Evolutionary conservation across 371 early-diverging fungal species (phyloP).

Genomic region (Mucor racemosus): DNA sequence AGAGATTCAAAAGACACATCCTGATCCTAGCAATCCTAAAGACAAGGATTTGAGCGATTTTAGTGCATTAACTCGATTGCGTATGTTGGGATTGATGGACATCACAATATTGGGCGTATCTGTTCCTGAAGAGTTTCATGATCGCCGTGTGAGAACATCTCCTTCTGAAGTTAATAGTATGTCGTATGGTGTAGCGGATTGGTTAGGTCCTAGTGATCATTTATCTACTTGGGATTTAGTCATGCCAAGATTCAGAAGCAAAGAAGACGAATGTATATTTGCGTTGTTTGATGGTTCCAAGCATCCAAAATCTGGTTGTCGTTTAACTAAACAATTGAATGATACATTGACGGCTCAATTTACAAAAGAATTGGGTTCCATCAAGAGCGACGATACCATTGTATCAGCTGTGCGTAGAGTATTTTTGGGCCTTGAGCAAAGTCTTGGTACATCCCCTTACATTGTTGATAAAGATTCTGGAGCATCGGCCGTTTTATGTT

Average conservation of each 20-base stretch:
- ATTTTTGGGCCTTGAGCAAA: conserved; percentile 77
- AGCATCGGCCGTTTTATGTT: conserved; percentile 76
- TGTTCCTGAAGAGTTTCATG: conserved; percentile 81
- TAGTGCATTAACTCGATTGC: conserved; percentile 71
- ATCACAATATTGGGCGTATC: conserved; percentile 81
- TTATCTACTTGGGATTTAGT: conserved; percentile 82
- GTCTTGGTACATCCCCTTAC: conserved; percentile 56
- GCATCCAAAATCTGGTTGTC: conserved; percentile 54
- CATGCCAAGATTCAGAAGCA: conserved; percentile 76
- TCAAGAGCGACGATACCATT: conserved; percentile 58
- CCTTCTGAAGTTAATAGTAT: conserved; percentile 81
- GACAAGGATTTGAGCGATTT: conserved; percentile 76
- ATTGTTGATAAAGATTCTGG: conserved; percentile 59
- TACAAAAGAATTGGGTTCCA: conserved; percentile 71
- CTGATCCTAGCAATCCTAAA: conserved; percentile 32
- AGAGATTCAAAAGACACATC: conserved; percentile 74
- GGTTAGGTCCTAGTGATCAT: conserved; percentile 66
- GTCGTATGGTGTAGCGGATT: conserved; percentile 88
- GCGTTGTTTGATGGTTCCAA: conserved; percentile 85
- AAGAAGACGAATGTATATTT: conserved; percentile 87
- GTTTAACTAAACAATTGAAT: conserved; percentile 70
- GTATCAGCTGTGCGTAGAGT: conserved; percentile 71
- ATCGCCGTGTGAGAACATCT: conserved; percentile 85
- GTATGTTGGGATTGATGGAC: conserved; percentile 86
- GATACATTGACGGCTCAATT: conserved; percentile 72